Base-by-base conservation (phyloP, 2,329 filamentous ascomycete genomes). In the Trichoderma breve region DNA sequence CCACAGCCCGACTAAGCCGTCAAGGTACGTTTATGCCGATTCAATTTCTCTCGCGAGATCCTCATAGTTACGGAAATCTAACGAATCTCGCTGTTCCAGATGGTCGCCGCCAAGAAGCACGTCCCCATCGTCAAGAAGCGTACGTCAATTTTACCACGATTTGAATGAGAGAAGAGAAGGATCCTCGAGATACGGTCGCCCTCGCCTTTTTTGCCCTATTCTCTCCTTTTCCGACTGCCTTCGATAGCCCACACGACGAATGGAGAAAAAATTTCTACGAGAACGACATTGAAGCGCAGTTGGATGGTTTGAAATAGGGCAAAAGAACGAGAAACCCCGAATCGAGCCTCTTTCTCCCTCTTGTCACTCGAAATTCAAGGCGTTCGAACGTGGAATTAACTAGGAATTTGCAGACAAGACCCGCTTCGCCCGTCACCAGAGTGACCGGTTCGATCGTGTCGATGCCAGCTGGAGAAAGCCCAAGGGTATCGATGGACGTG, bases 91-190 rank as follows among this genome's bases (percentile, higher is more conserved):
- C 73, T 71, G 43, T 60, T 77, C 71, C 78, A 95, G 95, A 98
- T 98, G 96, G 94, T 95, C 90, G 90, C 95, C 92, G 93, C 95
- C 87, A 97, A 97, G 93, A 97, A 97, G 90, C 96, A 98, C 88
- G 91, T 98, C 84, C 92, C 95, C 83, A 99, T 99, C 90, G 93
- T 99, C 84, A 99, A 99, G 94, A 99, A 99, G 94, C 94, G 94
- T 97, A 95, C 84, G 94, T 94, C 82, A 14, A 53, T 78, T 32
- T 67, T 61, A 14, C 15, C 34, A 34, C 60, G 32, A 70, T 26
- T 28, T 14, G 57, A 69, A 47, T 32, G 55, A 53, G 36, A 72
- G 39, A 39, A 72, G 39, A 39, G 28, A 70, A 70, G 24, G 7
- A 30, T 15, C 32, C 62, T 15, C 53, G 63, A 71, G 55, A 67